Conservation (phyloP, 345 rosid genomes). For the Brassica carinata region DNA sequence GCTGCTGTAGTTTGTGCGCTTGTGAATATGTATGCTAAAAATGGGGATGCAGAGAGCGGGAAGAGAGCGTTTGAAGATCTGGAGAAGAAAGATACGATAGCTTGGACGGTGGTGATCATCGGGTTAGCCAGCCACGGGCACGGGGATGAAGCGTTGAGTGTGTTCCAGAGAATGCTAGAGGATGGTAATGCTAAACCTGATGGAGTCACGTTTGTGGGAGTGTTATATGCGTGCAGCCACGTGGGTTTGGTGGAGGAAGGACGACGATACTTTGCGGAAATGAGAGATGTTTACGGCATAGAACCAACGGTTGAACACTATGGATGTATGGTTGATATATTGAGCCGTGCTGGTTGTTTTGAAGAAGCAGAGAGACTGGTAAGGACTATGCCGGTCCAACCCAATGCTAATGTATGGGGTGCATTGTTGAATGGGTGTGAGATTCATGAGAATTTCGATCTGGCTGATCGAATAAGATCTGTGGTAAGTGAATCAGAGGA, state of each 20-base stretch:
- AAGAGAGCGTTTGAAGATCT: conserved; percentile 23
- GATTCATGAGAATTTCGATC: conserved; percentile 46
- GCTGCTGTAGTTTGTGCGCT: conserved; percentile 36
- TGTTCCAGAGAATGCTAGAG: conserved; percentile 50
- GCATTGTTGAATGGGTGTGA: conserved; percentile 58
- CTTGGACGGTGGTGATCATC: conserved; percentile 56
- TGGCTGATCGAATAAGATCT: conserved; percentile 48
- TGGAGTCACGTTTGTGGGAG: conserved; percentile 45
- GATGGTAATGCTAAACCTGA: conserved; percentile 47
- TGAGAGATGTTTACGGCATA: conserved; percentile 44
- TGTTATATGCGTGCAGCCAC: conserved; percentile 58
- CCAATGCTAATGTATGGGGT: conserved; percentile 44
- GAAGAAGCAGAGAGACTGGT: conserved; percentile 49
- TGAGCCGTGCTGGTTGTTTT: conserved; percentile 53
- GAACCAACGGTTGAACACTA: conserved; percentile 50
- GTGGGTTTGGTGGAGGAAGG: conserved; percentile 54
- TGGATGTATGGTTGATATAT: conserved; percentile 57
- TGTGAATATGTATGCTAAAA: conserved; percentile 43
- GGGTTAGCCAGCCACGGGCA: conserved; percentile 63
- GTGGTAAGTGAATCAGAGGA: conserved; percentile 43
- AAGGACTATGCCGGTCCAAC: background rate
- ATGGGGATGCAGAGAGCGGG: conserved; percentile 33
- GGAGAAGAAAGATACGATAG: conserved; percentile 44
- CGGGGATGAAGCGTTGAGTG: conserved; percentile 49
- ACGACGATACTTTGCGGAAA: conserved; percentile 47